A percentile compares a stretch with the other conserved stretches of the same genome.
Evolutionary conservation across 2,329 filamentous ascomycete genomes (phyloP).

Genomic region (Cladosporium oxysporum): DNA sequence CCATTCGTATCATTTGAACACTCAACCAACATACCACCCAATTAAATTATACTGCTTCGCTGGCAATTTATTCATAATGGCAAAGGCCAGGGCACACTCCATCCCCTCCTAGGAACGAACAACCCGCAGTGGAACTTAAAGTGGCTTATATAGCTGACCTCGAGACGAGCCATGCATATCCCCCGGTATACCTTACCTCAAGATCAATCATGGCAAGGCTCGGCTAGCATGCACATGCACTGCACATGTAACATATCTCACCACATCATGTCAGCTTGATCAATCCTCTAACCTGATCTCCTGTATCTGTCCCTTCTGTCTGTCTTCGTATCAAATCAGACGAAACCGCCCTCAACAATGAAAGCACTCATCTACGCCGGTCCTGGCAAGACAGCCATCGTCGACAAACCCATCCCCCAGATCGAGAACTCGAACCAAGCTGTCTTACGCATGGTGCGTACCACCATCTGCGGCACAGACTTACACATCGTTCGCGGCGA

Average conservation of each 20-base stretch:
- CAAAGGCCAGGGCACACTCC: neutral
- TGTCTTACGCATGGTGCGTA: conserved; percentile 42
- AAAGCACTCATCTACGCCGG: conserved; percentile 32
- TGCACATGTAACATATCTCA: neutral
- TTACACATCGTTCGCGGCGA: conserved; percentile 59
- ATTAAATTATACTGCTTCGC: neutral
- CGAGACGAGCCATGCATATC: neutral
- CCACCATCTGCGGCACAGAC: conserved; percentile 43
- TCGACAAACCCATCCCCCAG: conserved; percentile 30
- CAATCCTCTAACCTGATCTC: neutral
- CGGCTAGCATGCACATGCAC: neutral
- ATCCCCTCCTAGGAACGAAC: neutral
- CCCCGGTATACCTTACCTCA: neutral
- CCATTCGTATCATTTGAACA: neutral
- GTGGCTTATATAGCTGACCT: conserved; percentile 6
- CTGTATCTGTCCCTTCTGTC: too few relatives aligned
- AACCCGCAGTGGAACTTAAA: neutral
- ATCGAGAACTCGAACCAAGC: conserved; percentile 30
- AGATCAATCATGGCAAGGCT: neutral
- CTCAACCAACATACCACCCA: neutral
- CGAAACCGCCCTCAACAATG: conserved; percentile 20
- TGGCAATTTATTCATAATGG: too few relatives aligned
- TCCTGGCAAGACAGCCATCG: conserved; percentile 29
- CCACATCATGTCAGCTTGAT: neutral
- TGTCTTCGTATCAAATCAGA: neutral